phyloP scores from a whole-genome alignment of 1,139 yeast genomes.

The Zygoascus meyerae region DNA sequence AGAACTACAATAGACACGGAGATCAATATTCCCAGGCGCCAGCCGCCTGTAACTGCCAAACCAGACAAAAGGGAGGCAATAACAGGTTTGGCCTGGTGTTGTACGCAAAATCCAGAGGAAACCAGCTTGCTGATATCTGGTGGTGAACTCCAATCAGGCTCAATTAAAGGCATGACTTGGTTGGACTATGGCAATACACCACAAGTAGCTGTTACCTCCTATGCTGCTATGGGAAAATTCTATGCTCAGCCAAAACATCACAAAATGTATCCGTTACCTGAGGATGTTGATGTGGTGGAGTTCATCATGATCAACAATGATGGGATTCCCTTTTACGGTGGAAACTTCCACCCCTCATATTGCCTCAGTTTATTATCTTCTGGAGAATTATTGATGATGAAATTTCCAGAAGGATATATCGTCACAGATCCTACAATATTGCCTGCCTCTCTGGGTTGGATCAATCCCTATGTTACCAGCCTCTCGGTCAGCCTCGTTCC shows the following conservation, averaged over 20 bases:
- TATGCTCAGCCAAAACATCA: conserved; percentile 63
- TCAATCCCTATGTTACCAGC: conserved; percentile 64
- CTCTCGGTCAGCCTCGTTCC: conserved; percentile 52
- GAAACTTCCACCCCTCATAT: conserved; percentile 42
- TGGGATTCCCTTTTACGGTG: conserved; percentile 43
- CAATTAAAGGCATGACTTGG: conserved; percentile 51
- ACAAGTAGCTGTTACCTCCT: conserved; percentile 70
- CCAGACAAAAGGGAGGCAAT: conserved; percentile 34
- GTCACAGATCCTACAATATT: conserved; percentile 55
- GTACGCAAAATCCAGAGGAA: conserved; percentile 73
- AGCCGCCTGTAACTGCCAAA: conserved; percentile 13
- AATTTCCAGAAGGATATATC: conserved; percentile 51
- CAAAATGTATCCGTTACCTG: conserved; percentile 48
- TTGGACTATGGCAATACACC: conserved; percentile 81
- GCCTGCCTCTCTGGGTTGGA: conserved; percentile 75
- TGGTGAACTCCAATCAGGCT: conserved; percentile 48
- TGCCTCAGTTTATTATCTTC: conserved; percentile 53
- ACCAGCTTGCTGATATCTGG: conserved; percentile 72
- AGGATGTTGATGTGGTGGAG: conserved; percentile 39
- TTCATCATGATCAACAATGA: conserved; percentile 47
- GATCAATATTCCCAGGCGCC: conserved; percentile 48
- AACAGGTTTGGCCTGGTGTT: conserved; percentile 56
- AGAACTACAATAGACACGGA: conserved; percentile 63
- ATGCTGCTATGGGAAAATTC: conserved; percentile 72
- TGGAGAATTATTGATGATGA: conserved; percentile 51